These are phyloP conservation scores for Nothopassalora personata DNA, from an alignment of 2,329 filamentous ascomycete genomes.

Conservation along the genomic window DNA sequence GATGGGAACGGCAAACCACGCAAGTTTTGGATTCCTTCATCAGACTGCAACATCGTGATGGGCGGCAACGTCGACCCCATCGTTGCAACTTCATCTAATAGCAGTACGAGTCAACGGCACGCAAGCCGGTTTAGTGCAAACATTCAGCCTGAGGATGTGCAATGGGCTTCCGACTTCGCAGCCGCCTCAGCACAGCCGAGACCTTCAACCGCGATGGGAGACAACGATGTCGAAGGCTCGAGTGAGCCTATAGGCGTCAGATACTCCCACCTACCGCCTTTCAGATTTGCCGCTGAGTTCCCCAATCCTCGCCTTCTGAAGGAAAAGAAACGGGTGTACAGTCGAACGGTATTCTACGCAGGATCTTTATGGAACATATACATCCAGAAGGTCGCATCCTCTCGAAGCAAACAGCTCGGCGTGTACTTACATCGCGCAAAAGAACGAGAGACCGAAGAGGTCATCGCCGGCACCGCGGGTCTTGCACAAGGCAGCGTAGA, in stretches of 20 bases:
- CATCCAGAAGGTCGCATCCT: constrained; percentile 53
- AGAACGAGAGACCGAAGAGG: constrained; percentile 48
- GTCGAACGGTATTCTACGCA: constrained; percentile 55
- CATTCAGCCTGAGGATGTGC: constrained; percentile 50
- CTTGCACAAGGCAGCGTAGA: constrained; percentile 44
- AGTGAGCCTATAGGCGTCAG: constrained; percentile 30
- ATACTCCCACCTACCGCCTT: constrained; percentile 53
- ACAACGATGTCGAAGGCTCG: constrained; percentile 2
- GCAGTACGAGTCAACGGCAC: constrained; percentile 40
- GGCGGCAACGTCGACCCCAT: constrained; percentile 51
- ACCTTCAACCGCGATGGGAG: constrained; percentile 12
- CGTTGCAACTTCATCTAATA: constrained; percentile 39
- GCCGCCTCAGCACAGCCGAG: constrained; percentile 38
- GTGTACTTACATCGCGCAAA: constrained; percentile 57
- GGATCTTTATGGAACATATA: constrained; percentile 59
- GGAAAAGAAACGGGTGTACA: constrained; percentile 56
- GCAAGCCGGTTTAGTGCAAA: constrained; percentile 46
- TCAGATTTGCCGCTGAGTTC: constrained; percentile 55
- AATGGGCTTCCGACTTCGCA: constrained; percentile 52
- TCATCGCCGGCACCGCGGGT: constrained; percentile 35
- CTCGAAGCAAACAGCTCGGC: constrained; percentile 52
- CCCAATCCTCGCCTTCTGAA: constrained; percentile 52
- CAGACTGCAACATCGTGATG: constrained; percentile 51
- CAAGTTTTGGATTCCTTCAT: constrained; percentile 54
- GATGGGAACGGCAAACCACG: constrained; percentile 50